Evolutionary conservation across 106 monocot genomes (phyloP).

Genomic region (Ottelia alismoides): DNA sequence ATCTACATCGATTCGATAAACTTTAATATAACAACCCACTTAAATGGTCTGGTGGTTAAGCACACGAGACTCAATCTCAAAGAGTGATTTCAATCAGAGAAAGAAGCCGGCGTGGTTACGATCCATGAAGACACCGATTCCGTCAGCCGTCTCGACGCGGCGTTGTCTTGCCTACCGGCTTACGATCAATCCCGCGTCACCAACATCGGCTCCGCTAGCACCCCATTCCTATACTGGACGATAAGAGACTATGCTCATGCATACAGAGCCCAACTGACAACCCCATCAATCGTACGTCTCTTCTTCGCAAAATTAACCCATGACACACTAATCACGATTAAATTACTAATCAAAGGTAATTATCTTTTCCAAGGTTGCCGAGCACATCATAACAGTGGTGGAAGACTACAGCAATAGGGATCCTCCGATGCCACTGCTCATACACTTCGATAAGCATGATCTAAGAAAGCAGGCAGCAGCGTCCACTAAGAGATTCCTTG

Average conservation of each 20-base stretch:
- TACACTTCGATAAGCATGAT: constrained; percentile 59
- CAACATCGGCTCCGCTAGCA: constrained; percentile 12
- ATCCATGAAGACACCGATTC: constrained; percentile 53
- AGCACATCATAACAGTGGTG: constrained; percentile 63
- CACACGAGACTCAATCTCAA: no score
- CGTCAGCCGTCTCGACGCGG: constrained; percentile 24
- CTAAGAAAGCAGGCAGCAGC: constrained; percentile 79
- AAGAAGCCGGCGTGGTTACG: constrained; percentile 43
- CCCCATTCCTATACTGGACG: constrained; percentile 77
- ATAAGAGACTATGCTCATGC: constrained; percentile 97
- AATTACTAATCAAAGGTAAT: neutral
- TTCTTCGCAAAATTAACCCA: no score
- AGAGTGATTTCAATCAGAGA: constrained; percentile 24
- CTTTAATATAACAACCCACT: neutral
- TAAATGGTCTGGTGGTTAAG: no score
- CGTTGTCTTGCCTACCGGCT: constrained; percentile 38
- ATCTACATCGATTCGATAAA: neutral
- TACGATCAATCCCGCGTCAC: constrained; percentile 33
- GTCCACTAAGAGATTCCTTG: constrained; percentile 65
- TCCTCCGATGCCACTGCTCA: constrained; percentile 62
- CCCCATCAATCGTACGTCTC: constrained; percentile 79
- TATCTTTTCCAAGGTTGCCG: constrained; percentile 45
- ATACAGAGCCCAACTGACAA: constrained; percentile 59
- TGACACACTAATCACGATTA: neutral
- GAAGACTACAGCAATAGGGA: constrained; percentile 47